Conservation (phyloP, 2,329 filamentous ascomycete species). For the Lachnellula subtilissima region DNA sequence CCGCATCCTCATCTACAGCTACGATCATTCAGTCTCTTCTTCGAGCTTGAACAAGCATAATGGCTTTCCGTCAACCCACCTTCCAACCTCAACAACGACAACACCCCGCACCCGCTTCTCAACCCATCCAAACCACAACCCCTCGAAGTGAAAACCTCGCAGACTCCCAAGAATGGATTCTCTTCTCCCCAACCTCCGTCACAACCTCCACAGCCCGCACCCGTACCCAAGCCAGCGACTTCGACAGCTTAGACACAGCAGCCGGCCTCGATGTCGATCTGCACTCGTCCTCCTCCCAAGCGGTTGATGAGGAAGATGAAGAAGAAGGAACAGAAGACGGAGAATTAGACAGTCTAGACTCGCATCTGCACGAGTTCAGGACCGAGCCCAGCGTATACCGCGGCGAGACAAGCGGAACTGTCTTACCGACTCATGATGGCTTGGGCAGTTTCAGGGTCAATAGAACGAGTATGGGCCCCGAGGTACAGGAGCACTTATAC, state of each 20-base stretch:
- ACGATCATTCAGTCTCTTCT: neutral
- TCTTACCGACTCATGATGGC: conserved; percentile 90
- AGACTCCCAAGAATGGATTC: conserved; percentile 89
- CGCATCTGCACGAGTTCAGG: conserved; percentile 83
- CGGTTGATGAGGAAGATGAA: conserved; percentile 47
- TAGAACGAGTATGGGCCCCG: conserved; percentile 45
- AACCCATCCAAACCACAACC: conserved; percentile 29
- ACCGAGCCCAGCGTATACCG: conserved; percentile 43
- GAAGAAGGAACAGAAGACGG: conserved; percentile 58
- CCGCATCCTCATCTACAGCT: neutral
- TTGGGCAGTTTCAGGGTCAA: conserved; percentile 76
- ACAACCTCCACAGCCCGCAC: conserved; percentile 61
- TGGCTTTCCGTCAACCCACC: conserved; percentile 59
- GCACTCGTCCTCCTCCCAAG: conserved; percentile 50
- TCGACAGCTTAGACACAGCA: conserved; percentile 70
- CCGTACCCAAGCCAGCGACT: conserved; percentile 68
- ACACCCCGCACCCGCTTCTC: conserved; percentile 32
- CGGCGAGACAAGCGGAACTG: conserved; percentile 39
- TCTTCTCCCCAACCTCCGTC: conserved; percentile 75
- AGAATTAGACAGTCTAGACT: conserved; percentile 89
- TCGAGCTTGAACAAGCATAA: conserved; percentile 26
- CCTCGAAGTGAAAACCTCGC: conserved; percentile 41
- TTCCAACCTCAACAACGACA: conserved; percentile 48
- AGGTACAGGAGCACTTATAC: conserved; percentile 79
- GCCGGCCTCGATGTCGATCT: conserved; percentile 50